Percentiles rank a stretch among this genome's conserved stretches.
These are phyloP conservation scores for Trichoderma lentiforme DNA, from an alignment of 2,329 filamentous ascomycete genomes.

Conservation along the genomic window DNA sequence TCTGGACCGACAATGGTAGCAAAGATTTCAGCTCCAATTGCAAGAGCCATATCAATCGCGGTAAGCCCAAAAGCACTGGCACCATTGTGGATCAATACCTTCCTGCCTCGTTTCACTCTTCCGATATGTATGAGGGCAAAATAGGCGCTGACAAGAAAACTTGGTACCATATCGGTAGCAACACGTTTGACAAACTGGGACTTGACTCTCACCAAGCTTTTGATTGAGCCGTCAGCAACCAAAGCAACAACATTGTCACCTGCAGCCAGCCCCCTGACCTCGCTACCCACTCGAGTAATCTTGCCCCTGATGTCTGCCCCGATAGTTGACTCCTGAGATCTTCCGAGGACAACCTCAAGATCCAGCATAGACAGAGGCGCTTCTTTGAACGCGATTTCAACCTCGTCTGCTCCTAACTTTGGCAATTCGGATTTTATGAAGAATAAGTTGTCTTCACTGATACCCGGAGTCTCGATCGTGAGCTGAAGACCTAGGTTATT, in stretches of 20 bases:
- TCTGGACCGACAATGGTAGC: conserved; percentile 36
- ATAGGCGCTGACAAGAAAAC: conserved; percentile 41
- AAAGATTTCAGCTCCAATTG: conserved; percentile 40
- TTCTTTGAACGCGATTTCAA: conserved; percentile 40
- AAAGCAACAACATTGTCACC: conserved; percentile 44
- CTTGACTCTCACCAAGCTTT: conserved; percentile 34
- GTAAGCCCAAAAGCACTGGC: conserved; percentile 43
- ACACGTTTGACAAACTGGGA: conserved; percentile 35
- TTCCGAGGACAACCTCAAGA: conserved; percentile 34
- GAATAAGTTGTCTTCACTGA: conserved; percentile 25
- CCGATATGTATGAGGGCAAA: conserved; percentile 40
- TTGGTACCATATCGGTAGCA: conserved; percentile 32
- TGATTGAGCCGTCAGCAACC: conserved; percentile 34
- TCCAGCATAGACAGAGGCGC: conserved; percentile 38
- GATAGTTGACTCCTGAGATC: conserved; percentile 30
- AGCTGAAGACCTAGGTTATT: conserved; percentile 23
- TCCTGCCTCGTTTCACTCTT: conserved; percentile 27
- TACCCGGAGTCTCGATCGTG: conserved; percentile 26
- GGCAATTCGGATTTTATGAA: conserved; percentile 24
- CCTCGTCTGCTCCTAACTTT: conserved; percentile 31
- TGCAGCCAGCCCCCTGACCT: conserved; percentile 30
- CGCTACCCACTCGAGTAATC: conserved; percentile 34
- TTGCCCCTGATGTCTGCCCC: conserved; percentile 42
- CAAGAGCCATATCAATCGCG: conserved; percentile 40
- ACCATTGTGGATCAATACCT: conserved; percentile 44